phyloP scores from a whole-genome alignment of 2,329 filamentous ascomycete genomes.

The Pseudocercospora eumusae region DNA sequence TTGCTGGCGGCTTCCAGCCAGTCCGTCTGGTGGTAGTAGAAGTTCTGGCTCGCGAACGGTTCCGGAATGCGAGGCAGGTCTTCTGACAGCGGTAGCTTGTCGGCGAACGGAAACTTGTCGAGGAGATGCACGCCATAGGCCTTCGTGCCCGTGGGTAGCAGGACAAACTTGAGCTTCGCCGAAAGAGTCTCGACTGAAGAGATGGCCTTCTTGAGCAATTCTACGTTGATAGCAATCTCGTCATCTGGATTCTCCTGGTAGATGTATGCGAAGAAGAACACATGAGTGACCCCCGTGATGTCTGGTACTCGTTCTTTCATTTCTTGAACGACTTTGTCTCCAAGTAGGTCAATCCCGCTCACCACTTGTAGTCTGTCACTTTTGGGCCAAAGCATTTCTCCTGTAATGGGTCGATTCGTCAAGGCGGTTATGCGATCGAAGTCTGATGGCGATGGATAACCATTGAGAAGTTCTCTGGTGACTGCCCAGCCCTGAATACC shows the following conservation, averaged over 20 bases:
- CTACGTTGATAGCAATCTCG: slow-evolving; percentile 44
- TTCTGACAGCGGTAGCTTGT: slow-evolving; percentile 40
- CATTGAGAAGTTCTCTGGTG: slow-evolving; percentile 51
- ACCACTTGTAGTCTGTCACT: slow-evolving; percentile 46
- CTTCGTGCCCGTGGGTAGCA: slow-evolving; percentile 43
- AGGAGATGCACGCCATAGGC: slow-evolving; percentile 48
- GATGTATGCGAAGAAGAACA: slow-evolving; percentile 44
- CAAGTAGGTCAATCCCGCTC: slow-evolving; percentile 47
- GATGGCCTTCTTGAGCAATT: slow-evolving; percentile 46
- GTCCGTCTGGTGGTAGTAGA: slow-evolving; percentile 44
- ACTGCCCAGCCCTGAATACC: slow-evolving; percentile 56
- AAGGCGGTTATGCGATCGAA: slow-evolving; percentile 52
- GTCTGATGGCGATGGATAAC: slow-evolving; percentile 48
- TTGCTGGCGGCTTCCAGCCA: slow-evolving; percentile 38
- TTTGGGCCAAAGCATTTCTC: slow-evolving; percentile 43
- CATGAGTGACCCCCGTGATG: slow-evolving; percentile 47
- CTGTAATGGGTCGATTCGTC: slow-evolving; percentile 48
- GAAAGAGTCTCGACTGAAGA: slow-evolving; percentile 41
- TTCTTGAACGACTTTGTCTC: slow-evolving; percentile 43
- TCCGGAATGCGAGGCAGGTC: slow-evolving; percentile 36
- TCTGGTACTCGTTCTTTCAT: slow-evolving; percentile 40
- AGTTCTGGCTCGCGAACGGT: slow-evolving; percentile 38
- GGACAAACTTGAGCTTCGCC: slow-evolving; percentile 43
- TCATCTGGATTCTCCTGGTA: slow-evolving; percentile 43
- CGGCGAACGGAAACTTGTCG: slow-evolving; percentile 42